Percentiles rank a stretch among this genome's conserved stretches.
These are phyloP conservation scores for Annulohypoxylon truncatum DNA, from an alignment of 2,329 filamentous ascomycete species.

Conservation along the genomic window DNA sequence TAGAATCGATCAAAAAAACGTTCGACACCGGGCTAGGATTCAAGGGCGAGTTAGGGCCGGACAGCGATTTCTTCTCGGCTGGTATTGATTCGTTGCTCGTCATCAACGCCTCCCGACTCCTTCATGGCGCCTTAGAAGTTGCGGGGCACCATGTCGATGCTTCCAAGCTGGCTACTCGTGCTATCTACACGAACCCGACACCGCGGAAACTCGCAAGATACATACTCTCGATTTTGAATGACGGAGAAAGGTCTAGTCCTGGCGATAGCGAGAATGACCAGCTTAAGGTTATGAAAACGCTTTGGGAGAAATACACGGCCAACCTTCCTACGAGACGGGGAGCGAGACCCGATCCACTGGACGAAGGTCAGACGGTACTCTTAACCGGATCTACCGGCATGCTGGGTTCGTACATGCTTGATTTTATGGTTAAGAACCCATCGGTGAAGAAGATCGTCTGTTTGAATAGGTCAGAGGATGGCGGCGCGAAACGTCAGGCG, in stretches of 20 bases:
- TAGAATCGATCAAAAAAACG: constrained; percentile 48
- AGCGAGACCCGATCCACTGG: constrained; percentile 47
- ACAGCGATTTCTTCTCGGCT: constrained; percentile 55
- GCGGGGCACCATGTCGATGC: constrained; percentile 51
- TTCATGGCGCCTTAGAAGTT: constrained; percentile 51
- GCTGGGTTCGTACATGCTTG: constrained; percentile 61
- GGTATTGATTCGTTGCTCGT: constrained; percentile 58
- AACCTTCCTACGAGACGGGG: constrained; percentile 43
- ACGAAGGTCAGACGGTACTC: constrained; percentile 55
- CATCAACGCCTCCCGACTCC: constrained; percentile 52
- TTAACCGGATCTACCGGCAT: constrained; percentile 63
- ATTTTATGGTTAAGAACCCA: constrained; percentile 50
- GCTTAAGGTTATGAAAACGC: constrained; percentile 49
- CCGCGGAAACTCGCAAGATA: constrained; percentile 51
- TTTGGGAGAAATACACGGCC: constrained; percentile 53
- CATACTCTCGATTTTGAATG: constrained; percentile 46
- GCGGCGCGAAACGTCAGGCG: constrained; percentile 54
- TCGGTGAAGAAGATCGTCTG: constrained; percentile 58
- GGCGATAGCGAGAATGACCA: constrained; percentile 38
- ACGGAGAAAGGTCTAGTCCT: constrained; percentile 5
- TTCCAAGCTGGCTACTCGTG: constrained; percentile 52
- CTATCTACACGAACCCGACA: constrained; percentile 56
- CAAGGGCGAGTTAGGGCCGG: constrained; percentile 45
- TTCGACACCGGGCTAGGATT: constrained; percentile 47
- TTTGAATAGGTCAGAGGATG: constrained; percentile 60